Conservation (phyloP, 2,329 filamentous ascomycete genomes). For the Aureobasidium namibiae region DNA sequence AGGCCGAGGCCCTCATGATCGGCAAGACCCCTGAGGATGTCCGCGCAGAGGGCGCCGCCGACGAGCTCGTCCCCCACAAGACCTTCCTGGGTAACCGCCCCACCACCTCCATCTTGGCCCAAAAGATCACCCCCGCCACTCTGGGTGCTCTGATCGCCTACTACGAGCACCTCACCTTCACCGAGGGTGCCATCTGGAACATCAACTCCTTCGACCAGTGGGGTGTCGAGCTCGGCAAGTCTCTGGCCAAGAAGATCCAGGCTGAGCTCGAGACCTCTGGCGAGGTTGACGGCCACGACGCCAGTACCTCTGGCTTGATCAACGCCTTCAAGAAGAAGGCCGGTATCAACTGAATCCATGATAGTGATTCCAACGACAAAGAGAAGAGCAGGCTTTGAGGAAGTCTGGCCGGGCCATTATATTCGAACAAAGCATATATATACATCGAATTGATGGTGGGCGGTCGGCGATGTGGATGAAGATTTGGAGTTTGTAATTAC, state of each 20-base stretch:
- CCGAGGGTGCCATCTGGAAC: constrained; percentile 96
- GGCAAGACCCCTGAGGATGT: constrained; percentile 78
- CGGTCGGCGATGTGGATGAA: neutral
- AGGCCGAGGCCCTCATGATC: constrained; percentile 84
- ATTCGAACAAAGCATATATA: neutral
- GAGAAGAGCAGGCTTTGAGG: constrained; percentile 10
- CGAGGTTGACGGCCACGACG: constrained; percentile 67
- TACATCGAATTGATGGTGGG: neutral
- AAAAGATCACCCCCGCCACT: constrained; percentile 87
- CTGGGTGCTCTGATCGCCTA: constrained; percentile 94
- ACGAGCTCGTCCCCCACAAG: constrained; percentile 89
- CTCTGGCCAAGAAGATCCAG: constrained; percentile 63
- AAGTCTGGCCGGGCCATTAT: no score
- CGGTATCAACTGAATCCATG: constrained; percentile 26
- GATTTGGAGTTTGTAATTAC: constrained; percentile 2
- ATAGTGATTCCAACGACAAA: neutral
- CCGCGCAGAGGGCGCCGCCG: constrained; percentile 63
- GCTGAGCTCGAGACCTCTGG: constrained; percentile 74
- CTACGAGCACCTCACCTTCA: constrained; percentile 98
- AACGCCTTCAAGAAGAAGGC: constrained; percentile 82
- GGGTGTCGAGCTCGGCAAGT: constrained; percentile 98
- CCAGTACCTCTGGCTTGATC: constrained; percentile 81
- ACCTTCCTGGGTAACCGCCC: constrained; percentile 97
- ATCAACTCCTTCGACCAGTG: constrained; percentile 99
- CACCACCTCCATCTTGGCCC: constrained; percentile 88